These are phyloP conservation scores for Yamadazyma ubonensis DNA, from an alignment of 805 yeast genomes.

Conservation along the genomic window DNA sequence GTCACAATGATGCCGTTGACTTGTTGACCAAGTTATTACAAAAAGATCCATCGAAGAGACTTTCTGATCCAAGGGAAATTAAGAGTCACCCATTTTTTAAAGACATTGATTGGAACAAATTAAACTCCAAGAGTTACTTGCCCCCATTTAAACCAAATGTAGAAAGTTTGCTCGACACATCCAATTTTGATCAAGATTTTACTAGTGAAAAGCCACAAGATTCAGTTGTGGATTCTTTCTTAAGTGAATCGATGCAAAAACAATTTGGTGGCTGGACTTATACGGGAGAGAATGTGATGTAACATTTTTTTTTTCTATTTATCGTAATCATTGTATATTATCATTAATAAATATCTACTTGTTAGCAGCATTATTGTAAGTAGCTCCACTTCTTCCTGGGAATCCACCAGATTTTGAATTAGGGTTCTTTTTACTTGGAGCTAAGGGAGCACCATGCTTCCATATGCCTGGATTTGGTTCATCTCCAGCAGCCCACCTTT, in stretches of 20 bases:
- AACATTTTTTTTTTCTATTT: no score
- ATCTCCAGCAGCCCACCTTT: conserved; percentile 31
- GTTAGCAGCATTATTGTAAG: conserved; percentile 38
- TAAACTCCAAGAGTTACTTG: conserved; percentile 80
- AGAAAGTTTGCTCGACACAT: conserved; percentile 79
- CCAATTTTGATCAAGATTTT: conserved; percentile 89
- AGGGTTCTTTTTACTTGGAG: conserved; percentile 22
- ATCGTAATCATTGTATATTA: no score
- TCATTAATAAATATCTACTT: no score
- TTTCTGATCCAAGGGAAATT: conserved; percentile 82
- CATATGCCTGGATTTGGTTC: conserved; percentile 26
- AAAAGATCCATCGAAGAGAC: conserved; percentile 79
- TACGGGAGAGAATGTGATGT: conserved; percentile 55
- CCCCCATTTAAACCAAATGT: conserved; percentile 97
- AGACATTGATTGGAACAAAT: conserved; percentile 85
- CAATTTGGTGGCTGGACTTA: conserved; percentile 99
- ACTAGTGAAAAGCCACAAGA: conserved; percentile 93
- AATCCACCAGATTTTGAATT: conserved; percentile 25
- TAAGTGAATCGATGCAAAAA: conserved; percentile 92
- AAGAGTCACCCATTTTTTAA: conserved; percentile 82
- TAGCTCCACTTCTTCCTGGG: conserved; percentile 39
- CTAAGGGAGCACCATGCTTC: conserved; percentile 37
- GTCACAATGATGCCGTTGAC: conserved; percentile 73
- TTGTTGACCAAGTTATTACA: conserved; percentile 70
- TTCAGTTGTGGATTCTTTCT: conserved; percentile 87